Conservation (phyloP, 768 basidiomycete species). For the Podaxis sp. region DNA sequence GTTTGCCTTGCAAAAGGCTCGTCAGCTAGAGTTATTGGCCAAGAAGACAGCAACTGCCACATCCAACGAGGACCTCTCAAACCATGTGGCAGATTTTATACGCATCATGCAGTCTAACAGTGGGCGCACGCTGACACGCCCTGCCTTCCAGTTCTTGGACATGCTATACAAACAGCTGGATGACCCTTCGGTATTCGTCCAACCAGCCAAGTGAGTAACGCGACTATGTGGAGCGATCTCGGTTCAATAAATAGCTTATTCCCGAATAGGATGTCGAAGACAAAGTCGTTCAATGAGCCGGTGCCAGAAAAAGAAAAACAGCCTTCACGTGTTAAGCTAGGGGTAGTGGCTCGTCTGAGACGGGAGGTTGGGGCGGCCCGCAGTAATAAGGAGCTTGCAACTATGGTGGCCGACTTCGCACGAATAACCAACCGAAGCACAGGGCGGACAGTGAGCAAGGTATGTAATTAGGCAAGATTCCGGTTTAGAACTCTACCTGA, state of each 20-base stretch:
- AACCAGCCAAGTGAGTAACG: conserved; percentile 49
- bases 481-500: neutral
- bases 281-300: conserved; percentile 41
- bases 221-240: conserved; percentile 7
- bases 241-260: neutral
- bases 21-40: conserved; percentile 49
- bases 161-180: conserved; percentile 68
- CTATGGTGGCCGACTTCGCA: conserved; percentile 70
- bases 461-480: conserved; percentile 19
- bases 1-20: conserved; percentile 48
- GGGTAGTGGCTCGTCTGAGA: conserved; percentile 57
- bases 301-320: conserved; percentile 35
- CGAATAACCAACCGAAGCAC: conserved; percentile 66
- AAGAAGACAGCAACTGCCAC: conserved; percentile 42
- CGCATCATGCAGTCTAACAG: conserved; percentile 62
- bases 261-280: conserved; percentile 31
- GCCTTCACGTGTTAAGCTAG: conserved; percentile 55
- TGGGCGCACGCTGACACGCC: conserved; percentile 66
- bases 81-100: conserved; percentile 59
- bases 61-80: conserved; percentile 56
- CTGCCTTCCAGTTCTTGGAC: conserved; percentile 71
- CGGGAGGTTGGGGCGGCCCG: conserved; percentile 50
- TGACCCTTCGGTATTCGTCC: conserved; percentile 60
- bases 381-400: conserved; percentile 57
- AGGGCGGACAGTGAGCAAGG: conserved; percentile 74